Conservation (phyloP, 495 filamentous ascomycete species). For the Rusavskia elegans region DNA sequence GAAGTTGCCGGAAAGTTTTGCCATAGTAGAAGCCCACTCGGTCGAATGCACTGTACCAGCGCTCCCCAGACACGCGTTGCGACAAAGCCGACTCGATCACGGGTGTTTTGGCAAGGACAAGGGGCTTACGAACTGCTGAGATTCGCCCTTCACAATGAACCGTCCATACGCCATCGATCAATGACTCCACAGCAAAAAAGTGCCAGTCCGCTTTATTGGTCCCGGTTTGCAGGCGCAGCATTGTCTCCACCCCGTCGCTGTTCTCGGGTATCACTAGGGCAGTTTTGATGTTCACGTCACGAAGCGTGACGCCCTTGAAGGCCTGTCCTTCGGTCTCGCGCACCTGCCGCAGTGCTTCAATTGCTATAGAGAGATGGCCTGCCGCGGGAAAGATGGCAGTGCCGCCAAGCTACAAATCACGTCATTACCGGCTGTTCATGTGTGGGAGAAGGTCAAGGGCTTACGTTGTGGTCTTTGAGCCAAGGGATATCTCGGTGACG, state of each 20-base stretch:
- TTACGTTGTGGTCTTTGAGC: slow-evolving; percentile 19
- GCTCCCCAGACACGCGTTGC: not conserved
- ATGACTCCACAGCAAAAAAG: too few species aligned
- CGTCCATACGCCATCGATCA: too few species aligned
- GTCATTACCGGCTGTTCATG: not conserved
- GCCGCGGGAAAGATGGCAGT: slow-evolving; percentile 36
- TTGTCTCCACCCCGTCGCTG: not conserved
- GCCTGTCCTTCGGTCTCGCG: not conserved
- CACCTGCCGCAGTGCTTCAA: slow-evolving; percentile 33
- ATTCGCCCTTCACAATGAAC: too few species aligned
- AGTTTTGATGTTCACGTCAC: slow-evolving; percentile 1
- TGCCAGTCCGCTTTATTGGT: too few species aligned
- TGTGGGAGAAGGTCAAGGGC: not conserved
- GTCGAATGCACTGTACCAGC: slow-evolving; percentile 6
- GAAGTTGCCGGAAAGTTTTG: slow-evolving; percentile 17
- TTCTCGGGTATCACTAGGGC: not conserved
- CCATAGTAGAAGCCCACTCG: slow-evolving; percentile 5
- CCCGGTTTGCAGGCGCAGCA: slow-evolving; percentile 15
- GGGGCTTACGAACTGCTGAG: not conserved
- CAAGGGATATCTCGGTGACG: slow-evolving; percentile 18
- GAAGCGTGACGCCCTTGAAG: slow-evolving; percentile 12
- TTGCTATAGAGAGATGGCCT: slow-evolving; percentile 41
- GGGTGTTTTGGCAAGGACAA: not conserved
- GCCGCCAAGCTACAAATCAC: slow-evolving; percentile 6
- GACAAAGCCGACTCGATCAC: not conserved